Evolutionary conservation across 495 filamentous ascomycete species (phyloP).

Genomic region (Podospora appendiculata): DNA sequence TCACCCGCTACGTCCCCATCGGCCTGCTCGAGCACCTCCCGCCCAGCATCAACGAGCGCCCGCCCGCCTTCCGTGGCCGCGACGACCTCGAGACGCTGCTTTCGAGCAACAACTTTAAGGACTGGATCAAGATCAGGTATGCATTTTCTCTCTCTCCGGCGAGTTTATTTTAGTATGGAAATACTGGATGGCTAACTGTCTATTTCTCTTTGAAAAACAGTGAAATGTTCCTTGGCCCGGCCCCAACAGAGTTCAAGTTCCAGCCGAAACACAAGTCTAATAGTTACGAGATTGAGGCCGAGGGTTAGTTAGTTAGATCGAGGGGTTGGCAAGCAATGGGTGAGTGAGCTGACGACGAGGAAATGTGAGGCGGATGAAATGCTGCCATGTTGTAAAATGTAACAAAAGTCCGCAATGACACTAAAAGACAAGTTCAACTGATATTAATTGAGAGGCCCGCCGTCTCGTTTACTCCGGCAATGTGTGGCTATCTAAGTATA

Average conservation of each 20-base stretch:
- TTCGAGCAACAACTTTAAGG: conserved; percentile 80
- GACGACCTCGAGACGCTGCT: conserved; percentile 89
- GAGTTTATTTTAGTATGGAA: too few species aligned
- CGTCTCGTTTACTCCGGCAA: too few species aligned
- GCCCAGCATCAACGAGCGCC: conserved; percentile 77
- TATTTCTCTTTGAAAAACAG: conserved; percentile 41
- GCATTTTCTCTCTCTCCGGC: conserved; percentile 16
- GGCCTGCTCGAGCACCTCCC: conserved; percentile 84
- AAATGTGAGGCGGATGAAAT: too few species aligned
- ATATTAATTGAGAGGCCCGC: too few species aligned
- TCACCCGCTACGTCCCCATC: conserved; percentile 80
- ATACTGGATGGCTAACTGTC: neutral
- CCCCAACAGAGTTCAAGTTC: conserved; percentile 84
- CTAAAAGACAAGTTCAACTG: too few species aligned
- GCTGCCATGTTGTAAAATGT: too few species aligned
- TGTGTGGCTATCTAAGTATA: too few species aligned
- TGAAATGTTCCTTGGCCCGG: conserved; percentile 95
- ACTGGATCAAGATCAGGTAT: conserved; percentile 98
- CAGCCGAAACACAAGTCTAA: conserved; percentile 98
- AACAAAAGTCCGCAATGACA: too few species aligned
- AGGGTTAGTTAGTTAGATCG: conserved; percentile 46
- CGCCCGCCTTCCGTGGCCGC: conserved; percentile 72
- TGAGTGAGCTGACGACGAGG: too few species aligned
- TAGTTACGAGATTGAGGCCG: conserved; percentile 57
- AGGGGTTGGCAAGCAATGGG: neutral